Percentiles rank a stretch among this genome's conserved stretches.
phyloP scores from a whole-genome alignment of 441 rosid genomes.

The Hura crepitans region DNA sequence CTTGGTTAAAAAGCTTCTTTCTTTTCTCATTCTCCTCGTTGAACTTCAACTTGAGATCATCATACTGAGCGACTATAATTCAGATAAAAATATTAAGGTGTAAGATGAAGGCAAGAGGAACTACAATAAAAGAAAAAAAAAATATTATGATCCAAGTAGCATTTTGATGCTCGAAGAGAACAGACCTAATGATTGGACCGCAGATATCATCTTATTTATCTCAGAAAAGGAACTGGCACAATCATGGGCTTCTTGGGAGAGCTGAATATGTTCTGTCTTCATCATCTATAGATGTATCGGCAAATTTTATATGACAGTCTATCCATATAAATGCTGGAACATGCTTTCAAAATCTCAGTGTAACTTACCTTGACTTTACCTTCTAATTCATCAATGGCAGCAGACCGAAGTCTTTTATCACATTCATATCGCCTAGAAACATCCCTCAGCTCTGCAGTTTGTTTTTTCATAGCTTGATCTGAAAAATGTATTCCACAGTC shows the following conservation, averaged over 20 bases:
- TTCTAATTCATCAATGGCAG: constrained; percentile 39
- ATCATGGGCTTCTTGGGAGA: constrained; percentile 60
- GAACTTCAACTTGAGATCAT: constrained; percentile 64
- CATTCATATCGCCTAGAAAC: constrained; percentile 44
- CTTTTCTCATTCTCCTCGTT: constrained; percentile 65
- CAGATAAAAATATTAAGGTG: constrained; percentile 6
- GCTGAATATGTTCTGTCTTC: constrained; percentile 66
- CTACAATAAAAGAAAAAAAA: background rate
- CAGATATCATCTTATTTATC: constrained; percentile 57
- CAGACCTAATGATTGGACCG: constrained; percentile 70
- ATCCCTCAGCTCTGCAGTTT: constrained; percentile 45
- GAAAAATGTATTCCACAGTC: background rate
- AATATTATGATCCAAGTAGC: background rate
- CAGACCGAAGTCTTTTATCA: constrained; percentile 46
- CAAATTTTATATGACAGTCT: constrained; percentile 1
- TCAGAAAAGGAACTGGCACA: constrained; percentile 59
- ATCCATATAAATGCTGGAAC: constrained; percentile 11
- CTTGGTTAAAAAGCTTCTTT: constrained; percentile 67
- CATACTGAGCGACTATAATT: constrained; percentile 61
- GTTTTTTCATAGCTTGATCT: constrained; percentile 59
- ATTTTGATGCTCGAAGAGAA: constrained; percentile 12
- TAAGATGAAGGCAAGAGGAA: background rate
- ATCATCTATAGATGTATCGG: constrained; percentile 39
- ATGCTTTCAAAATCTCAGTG: constrained; percentile 13
- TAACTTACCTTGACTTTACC: constrained; percentile 52